Conservation (phyloP, 768 basidiomycete species). For the Leccinum obscurum region DNA sequence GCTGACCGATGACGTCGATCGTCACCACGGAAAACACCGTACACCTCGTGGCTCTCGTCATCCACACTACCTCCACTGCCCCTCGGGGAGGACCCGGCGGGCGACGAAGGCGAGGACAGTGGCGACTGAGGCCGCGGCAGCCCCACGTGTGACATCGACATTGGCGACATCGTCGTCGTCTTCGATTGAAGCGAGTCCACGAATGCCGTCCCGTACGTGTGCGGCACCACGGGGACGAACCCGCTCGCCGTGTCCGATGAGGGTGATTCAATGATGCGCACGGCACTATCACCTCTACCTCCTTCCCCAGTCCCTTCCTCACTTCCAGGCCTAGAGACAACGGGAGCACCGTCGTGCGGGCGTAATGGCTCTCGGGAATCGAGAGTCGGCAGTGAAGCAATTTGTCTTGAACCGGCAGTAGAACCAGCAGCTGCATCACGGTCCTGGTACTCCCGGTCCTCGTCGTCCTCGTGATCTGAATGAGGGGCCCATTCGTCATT, state of each 20-base stretch:
- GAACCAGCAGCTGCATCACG: not conserved
- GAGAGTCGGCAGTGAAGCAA: slow-evolving; percentile 2
- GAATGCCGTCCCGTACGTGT: slow-evolving; percentile 14
- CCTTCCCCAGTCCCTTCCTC: not conserved
- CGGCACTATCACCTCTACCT: not conserved
- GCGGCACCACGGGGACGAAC: slow-evolving; percentile 8
- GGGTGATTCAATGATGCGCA: slow-evolving; percentile 28
- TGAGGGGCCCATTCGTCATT: slow-evolving; percentile 49
- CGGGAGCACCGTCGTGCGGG: not conserved
- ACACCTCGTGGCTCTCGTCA: slow-evolving; percentile 10
- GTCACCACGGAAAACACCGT: not conserved
- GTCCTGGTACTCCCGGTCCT: not conserved
- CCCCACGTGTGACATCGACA: slow-evolving; percentile 4
- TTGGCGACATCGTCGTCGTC: not conserved
- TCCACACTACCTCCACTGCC: slow-evolving; percentile 19
- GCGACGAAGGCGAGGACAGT: slow-evolving; percentile 23
- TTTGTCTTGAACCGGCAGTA: not conserved
- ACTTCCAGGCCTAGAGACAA: not conserved
- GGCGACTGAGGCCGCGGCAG: slow-evolving; percentile 32
- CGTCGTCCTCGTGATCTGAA: slow-evolving; percentile 19
- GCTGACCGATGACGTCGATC: slow-evolving; percentile 23
- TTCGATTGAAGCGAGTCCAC: slow-evolving; percentile 23
- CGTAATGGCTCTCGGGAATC: not conserved
- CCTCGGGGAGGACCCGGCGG: slow-evolving; percentile 14
- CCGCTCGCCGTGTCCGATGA: slow-evolving; percentile 22